phyloP scores from a whole-genome alignment of 2,329 filamentous ascomycete genomes.

The Diaporthe aspalathi region DNA sequence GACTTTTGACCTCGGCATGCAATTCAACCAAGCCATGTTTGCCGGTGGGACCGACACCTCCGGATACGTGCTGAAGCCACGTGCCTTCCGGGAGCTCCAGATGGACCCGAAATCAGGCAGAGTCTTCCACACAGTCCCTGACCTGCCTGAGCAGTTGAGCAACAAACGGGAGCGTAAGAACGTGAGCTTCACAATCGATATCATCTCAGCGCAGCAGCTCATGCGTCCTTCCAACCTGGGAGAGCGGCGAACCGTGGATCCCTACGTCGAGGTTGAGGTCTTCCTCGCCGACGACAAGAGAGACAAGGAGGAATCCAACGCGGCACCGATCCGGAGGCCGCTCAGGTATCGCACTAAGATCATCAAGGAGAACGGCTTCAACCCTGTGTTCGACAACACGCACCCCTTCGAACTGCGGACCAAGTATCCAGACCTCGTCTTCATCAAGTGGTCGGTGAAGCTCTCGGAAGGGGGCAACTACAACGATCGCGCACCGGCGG shows the following conservation, averaged over 20 bases:
- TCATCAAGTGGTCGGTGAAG: constrained; percentile 92
- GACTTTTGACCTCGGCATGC: constrained; percentile 94
- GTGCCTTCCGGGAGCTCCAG: constrained; percentile 80
- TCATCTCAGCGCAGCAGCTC: constrained; percentile 94
- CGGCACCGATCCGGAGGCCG: constrained; percentile 63
- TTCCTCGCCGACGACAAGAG: constrained; percentile 94
- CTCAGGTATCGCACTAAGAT: constrained; percentile 84
- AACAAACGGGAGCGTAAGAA: constrained; percentile 82
- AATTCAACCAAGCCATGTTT: constrained; percentile 98
- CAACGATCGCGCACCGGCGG: constrained; percentile 71
- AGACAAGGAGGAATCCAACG: constrained; percentile 78
- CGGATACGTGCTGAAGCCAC: constrained; percentile 94
- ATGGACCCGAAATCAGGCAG: constrained; percentile 47
- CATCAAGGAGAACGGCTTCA: constrained; percentile 90
- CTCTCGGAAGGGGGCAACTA: constrained; percentile 82
- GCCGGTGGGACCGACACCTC: constrained; percentile 86
- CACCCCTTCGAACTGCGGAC: constrained; percentile 87
- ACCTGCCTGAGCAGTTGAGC: constrained; percentile 63
- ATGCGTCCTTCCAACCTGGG: constrained; percentile 77
- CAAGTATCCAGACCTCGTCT: constrained; percentile 93
- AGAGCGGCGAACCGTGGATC: constrained; percentile 77
- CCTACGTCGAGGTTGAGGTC: constrained; percentile 94
- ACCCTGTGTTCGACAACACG: constrained; percentile 85
- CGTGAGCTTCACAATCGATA: constrained; percentile 85
- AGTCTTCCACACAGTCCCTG: constrained; percentile 54